Conservation (phyloP, 139 green algal genomes). For the Volvox africanus region DNA sequence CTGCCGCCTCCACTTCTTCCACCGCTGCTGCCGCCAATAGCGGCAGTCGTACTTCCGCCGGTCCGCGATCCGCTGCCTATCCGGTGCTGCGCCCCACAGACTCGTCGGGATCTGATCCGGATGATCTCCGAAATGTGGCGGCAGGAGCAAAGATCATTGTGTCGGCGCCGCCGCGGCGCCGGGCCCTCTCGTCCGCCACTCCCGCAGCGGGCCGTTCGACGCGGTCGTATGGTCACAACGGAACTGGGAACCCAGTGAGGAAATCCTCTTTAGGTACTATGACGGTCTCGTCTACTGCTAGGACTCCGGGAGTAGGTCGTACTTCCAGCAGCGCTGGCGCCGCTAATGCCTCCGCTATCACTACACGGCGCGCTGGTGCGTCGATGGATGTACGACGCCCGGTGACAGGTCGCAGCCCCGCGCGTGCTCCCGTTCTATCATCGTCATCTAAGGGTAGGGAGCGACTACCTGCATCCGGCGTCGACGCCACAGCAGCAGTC, state of each 20-base stretch:
- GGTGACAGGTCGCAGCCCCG: not conserved
- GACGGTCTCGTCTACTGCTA: not conserved
- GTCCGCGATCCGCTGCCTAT: not conserved
- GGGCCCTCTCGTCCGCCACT: not conserved
- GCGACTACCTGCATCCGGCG: not conserved
- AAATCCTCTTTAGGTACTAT: not conserved
- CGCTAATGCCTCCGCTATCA: not conserved
- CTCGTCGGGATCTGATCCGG: not conserved
- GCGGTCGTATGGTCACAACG: too few relatives aligned
- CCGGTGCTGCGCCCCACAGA: constrained; percentile 10
- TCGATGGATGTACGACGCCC: not conserved
- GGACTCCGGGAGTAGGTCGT: not conserved
- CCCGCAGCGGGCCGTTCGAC: not conserved
- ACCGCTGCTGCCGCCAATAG: not conserved
- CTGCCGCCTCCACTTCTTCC: not conserved
- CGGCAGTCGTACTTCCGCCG: not conserved
- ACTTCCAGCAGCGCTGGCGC: too few relatives aligned
- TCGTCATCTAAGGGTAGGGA: not conserved
- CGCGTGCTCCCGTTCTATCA: not conserved
- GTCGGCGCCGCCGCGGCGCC: not conserved
- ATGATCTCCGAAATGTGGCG: not conserved
- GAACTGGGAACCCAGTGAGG: too few relatives aligned
- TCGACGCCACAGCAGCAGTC: not conserved
- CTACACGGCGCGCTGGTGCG: not conserved
- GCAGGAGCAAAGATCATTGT: too few relatives aligned